Evolutionary conservation across 257 asterid species (phyloP).

Genomic region (Solanum dulcamara): DNA sequence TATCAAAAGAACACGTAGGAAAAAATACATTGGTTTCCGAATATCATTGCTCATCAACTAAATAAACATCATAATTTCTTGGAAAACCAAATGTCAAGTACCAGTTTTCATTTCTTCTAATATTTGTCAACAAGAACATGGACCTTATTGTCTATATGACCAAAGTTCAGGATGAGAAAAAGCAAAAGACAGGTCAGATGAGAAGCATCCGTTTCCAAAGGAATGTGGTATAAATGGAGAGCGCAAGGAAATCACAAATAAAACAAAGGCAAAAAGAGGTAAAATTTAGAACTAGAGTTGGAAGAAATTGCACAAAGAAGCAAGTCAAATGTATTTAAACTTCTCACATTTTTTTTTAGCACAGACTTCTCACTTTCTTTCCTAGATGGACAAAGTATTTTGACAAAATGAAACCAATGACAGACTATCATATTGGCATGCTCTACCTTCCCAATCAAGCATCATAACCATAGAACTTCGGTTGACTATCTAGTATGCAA

Average conservation of each 20-base stretch:
- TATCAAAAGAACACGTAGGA: not conserved
- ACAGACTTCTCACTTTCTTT: not conserved
- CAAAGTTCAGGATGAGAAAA: not conserved
- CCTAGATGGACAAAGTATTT: not conserved
- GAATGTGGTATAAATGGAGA: not conserved
- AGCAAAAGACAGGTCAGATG: not conserved
- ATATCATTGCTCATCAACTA: not conserved
- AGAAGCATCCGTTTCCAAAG: not conserved
- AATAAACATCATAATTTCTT: not conserved
- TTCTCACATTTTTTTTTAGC: not conserved
- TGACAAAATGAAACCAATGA: not conserved
- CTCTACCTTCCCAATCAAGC: not conserved
- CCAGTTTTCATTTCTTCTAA: not conserved
- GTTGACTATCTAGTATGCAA: not conserved
- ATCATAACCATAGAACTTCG: not conserved
- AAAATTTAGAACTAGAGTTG: not conserved
- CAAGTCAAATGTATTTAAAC: not conserved
- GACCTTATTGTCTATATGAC: not conserved
- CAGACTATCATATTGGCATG: not conserved
- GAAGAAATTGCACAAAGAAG: not conserved
- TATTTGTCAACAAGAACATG: not conserved
- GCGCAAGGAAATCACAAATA: not conserved
- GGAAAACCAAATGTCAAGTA: not conserved
- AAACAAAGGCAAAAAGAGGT: not conserved
- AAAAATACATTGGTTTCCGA: not conserved